Conservation (phyloP, 2,329 filamentous ascomycete genomes). For the Cladophialophora carrionii region DNA sequence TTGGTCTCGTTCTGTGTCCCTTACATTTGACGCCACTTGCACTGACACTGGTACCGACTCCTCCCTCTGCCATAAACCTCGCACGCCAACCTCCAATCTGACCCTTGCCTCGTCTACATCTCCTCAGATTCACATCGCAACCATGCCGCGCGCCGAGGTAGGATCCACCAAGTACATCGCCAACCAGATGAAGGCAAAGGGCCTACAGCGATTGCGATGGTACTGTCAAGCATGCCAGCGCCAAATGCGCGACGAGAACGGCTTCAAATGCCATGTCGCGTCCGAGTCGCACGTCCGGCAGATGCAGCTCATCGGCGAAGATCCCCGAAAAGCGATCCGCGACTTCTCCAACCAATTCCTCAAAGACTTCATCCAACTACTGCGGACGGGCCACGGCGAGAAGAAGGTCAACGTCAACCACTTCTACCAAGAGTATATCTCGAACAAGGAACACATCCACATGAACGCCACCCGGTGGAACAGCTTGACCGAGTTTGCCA, state of each 20-base stretch:
- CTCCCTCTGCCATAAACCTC: background rate
- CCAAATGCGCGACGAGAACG: conserved; percentile 83
- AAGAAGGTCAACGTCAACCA: conserved; percentile 87
- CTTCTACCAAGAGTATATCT: conserved; percentile 94
- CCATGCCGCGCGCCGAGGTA: conserved; percentile 89
- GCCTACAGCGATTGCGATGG: conserved; percentile 79
- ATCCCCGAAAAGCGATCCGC: conserved; percentile 80
- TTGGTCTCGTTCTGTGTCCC: too few relatives aligned
- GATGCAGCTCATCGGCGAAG: conserved; percentile 84
- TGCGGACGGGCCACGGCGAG: conserved; percentile 84
- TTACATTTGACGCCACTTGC: background rate
- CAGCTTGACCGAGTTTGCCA: conserved; percentile 85
- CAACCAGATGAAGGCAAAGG: conserved; percentile 81
- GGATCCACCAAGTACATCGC: conserved; percentile 87
- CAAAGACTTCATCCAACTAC: conserved; percentile 73
- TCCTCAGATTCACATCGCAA: conserved; percentile 44
- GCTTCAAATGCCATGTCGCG: conserved; percentile 85
- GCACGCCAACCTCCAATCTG: background rate
- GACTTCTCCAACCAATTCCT: conserved; percentile 81
- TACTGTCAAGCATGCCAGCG: conserved; percentile 84
- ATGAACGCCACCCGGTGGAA: conserved; percentile 94
- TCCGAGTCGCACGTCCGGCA: conserved; percentile 86
- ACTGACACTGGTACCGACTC: background rate
- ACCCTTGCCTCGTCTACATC: background rate
- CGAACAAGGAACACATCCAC: conserved; percentile 83